phyloP scores from a whole-genome alignment of 768 basidiomycete species.

The Tricholoma terreum region DNA sequence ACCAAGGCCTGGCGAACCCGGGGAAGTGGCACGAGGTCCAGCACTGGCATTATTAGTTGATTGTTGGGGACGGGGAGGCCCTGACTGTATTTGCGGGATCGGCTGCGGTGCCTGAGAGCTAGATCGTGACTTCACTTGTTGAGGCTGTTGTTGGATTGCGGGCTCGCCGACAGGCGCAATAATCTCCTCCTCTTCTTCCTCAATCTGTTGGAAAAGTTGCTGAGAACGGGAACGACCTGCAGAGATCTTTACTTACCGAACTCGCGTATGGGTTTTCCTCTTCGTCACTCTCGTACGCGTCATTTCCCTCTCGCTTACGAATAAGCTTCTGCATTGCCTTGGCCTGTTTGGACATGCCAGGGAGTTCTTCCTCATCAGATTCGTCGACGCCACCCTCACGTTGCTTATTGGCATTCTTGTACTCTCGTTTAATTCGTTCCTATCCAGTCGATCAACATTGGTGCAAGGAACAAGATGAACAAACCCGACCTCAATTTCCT shows the following conservation, averaged over 20 bases:
- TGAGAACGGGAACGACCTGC: neutral
- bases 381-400: slow-evolving; percentile 69
- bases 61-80: slow-evolving; percentile 30
- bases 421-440: slow-evolving; percentile 85
- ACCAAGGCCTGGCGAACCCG: slow-evolving; percentile 53
- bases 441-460: slow-evolving; percentile 23
- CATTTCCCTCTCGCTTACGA: slow-evolving; percentile 78
- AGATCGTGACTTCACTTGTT: slow-evolving; percentile 44
- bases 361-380: slow-evolving; percentile 69
- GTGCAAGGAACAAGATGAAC: neutral
- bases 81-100: slow-evolving; percentile 40
- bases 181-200: slow-evolving; percentile 71
- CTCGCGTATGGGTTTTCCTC: slow-evolving; percentile 82
- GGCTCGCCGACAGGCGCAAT: slow-evolving; percentile 32
- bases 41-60: slow-evolving; percentile 19
- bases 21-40: slow-evolving; percentile 60
- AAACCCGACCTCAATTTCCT: slow-evolving; percentile 66
- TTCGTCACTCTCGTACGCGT: slow-evolving; percentile 79
- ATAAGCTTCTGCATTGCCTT: slow-evolving; percentile 86
- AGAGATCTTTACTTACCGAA: slow-evolving; percentile 48
- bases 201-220: slow-evolving; percentile 39
- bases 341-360: slow-evolving; percentile 60
- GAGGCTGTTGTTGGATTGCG: slow-evolving; percentile 46
- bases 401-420: slow-evolving; percentile 72
- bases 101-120: slow-evolving; percentile 44